A percentile compares a stretch with the other conserved stretches of the same genome.
phyloP scores from a whole-genome alignment of 768 basidiomycete species.

The Boletus rubescentipes region DNA sequence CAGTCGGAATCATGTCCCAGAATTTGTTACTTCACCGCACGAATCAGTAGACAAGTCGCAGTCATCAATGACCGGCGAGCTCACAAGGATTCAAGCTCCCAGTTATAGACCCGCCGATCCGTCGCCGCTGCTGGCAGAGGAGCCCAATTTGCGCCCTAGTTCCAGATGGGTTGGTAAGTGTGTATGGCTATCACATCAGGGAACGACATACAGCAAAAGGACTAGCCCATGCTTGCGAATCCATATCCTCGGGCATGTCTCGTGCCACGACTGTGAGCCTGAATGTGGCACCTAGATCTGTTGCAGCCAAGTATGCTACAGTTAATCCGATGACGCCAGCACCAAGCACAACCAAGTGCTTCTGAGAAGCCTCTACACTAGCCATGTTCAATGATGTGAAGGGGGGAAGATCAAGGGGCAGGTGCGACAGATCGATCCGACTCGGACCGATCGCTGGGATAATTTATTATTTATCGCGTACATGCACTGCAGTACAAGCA shows the following conservation, averaged over 20 bases:
- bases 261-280: constrained; percentile 34
- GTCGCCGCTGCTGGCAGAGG: constrained; percentile 38
- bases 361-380: constrained; percentile 1
- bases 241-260: constrained; percentile 37
- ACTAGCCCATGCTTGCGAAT: constrained; percentile 47
- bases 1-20: constrained; percentile 47
- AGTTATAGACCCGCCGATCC: constrained; percentile 34
- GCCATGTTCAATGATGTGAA: constrained; percentile 13
- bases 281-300: constrained; percentile 19
- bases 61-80: constrained; percentile 6
- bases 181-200: background rate
- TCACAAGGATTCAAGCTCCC: constrained; percentile 46
- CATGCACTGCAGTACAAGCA: too few relatives aligned
- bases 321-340: constrained; percentile 42
- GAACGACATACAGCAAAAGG: constrained; percentile 46
- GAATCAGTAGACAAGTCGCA: constrained; percentile 4
- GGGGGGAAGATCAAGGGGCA: background rate
- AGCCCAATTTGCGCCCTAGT: constrained; percentile 48
- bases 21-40: constrained; percentile 38
- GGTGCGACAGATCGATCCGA: background rate
- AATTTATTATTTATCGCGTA: too few relatives aligned
- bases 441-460: background rate
- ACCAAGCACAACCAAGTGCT: constrained; percentile 34
- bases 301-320: constrained; percentile 33
- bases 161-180: background rate